These are phyloP conservation scores for Penicillium salamii DNA, from an alignment of 495 filamentous ascomycete species.

Conservation along the genomic window DNA sequence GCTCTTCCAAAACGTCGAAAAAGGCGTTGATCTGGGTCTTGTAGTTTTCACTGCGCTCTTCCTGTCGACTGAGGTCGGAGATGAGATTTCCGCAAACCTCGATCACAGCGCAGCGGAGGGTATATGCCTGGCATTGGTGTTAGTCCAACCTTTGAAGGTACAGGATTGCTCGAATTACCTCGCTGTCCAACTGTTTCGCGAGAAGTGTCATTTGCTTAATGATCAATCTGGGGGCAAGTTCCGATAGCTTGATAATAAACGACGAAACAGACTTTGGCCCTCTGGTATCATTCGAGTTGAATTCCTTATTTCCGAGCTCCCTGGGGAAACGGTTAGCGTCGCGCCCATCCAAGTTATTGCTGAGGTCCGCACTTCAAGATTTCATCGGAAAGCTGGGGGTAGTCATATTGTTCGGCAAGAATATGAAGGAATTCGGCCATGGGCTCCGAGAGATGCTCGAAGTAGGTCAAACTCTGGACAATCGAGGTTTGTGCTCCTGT, in stretches of 20 bases:
- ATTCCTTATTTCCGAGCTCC: conserved; percentile 95
- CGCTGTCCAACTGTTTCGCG: conserved; percentile 91
- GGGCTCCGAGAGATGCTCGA: conserved; percentile 94
- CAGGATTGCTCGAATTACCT: conserved; percentile 49
- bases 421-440: conserved; percentile 99
- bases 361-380: conserved; percentile 57
- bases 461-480: conserved; percentile 95
- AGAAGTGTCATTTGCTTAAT: conserved; percentile 96
- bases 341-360: neutral
- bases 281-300: conserved; percentile 90
- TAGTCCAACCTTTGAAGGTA: neutral
- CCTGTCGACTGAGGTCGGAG: conserved; percentile 81
- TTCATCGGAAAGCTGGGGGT: conserved; percentile 92
- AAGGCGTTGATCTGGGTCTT: conserved; percentile 94
- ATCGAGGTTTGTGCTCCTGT: conserved; percentile 95
- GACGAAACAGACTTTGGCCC: conserved; percentile 98
- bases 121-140: conserved; percentile 67
- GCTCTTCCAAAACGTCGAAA: conserved; percentile 93
- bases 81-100: conserved; percentile 99
- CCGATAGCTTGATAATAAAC: conserved; percentile 95
- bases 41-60: conserved; percentile 84
- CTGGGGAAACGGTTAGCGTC: conserved; percentile 36
- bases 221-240: conserved; percentile 84
- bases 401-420: conserved; percentile 94
- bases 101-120: conserved; percentile 86